These are phyloP conservation scores for Mucor irregularis DNA, from an alignment of 371 early-diverging fungal species.

Conservation along the genomic window DNA sequence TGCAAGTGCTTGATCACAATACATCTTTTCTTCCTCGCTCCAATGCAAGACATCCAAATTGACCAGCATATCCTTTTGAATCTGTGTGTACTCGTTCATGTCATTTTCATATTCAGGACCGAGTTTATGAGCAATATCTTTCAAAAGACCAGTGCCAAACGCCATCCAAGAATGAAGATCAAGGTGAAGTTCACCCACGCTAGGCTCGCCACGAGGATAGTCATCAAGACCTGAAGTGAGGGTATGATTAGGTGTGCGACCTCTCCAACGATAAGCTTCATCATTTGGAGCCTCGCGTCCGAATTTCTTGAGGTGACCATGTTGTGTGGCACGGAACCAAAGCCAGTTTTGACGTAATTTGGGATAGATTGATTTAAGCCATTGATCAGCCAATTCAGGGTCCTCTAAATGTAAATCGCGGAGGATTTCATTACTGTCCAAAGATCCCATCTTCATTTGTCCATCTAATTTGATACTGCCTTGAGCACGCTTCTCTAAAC, in stretches of 20 bases:
- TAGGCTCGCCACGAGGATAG: conserved; percentile 83
- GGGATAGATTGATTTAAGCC: conserved; percentile 66
- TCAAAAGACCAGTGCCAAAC: conserved; percentile 72
- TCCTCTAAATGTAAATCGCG: conserved; percentile 52
- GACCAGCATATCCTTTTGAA: conserved; percentile 46
- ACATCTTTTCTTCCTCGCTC: conserved; percentile 71
- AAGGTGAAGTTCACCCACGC: conserved; percentile 84
- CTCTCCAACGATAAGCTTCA: conserved; percentile 92
- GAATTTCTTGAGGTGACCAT: conserved; percentile 65
- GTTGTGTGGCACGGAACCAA: conserved; percentile 85
- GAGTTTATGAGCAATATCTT: conserved; percentile 63
- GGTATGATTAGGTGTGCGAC: conserved; percentile 81
- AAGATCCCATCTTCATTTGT: conserved; percentile 15
- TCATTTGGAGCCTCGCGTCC: conserved; percentile 48
- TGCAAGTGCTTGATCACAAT: conserved; percentile 75
- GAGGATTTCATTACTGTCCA: conserved; percentile 42
- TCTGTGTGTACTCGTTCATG: conserved; percentile 52
- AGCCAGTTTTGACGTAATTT: conserved; percentile 71
- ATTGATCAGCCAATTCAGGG: conserved; percentile 49
- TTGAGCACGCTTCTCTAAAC: conserved; percentile 27
- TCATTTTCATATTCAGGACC: conserved; percentile 54
- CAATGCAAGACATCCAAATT: conserved; percentile 72
- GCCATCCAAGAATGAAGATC: conserved; percentile 92
- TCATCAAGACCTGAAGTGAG: conserved; percentile 96
- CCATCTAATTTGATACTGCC: neutral